These are phyloP conservation scores for Gossypium davidsonii DNA, from an alignment of 441 rosid genomes.

Conservation along the genomic window DNA sequence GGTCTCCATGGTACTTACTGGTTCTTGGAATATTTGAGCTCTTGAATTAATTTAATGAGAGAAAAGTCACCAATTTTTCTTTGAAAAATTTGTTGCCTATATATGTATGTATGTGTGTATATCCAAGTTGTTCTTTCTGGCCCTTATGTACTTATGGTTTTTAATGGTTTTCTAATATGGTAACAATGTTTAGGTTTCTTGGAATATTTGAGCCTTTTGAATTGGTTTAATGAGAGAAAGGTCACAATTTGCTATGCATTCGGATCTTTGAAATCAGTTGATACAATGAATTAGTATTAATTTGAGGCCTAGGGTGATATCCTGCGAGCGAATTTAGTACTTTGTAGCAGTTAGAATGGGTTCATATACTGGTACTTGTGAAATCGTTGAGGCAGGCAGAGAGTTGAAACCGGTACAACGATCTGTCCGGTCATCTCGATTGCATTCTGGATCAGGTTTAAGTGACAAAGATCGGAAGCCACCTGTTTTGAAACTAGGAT, in stretches of 20 bases:
- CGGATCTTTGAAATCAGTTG: background rate
- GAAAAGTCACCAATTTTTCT: background rate
- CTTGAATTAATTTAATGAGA: no score
- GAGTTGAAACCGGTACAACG: slow-evolving; percentile 33
- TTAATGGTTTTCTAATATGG: background rate
- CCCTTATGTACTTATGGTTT: background rate
- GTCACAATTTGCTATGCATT: background rate
- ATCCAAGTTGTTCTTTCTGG: background rate
- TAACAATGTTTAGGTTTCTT: background rate
- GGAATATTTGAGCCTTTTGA: background rate
- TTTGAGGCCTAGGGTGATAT: background rate
- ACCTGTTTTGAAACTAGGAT: slow-evolving; percentile 46
- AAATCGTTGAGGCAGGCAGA: slow-evolving; percentile 71
- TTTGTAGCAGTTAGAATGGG: slow-evolving; percentile 39
- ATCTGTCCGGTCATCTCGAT: slow-evolving; percentile 33
- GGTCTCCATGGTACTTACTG: no score
- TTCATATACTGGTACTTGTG: slow-evolving; percentile 66
- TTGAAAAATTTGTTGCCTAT: background rate
- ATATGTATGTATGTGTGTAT: background rate
- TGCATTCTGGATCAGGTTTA: slow-evolving; percentile 37
- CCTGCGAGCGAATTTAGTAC: slow-evolving; percentile 6
- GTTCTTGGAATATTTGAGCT: no score
- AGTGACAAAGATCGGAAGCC: slow-evolving; percentile 40
- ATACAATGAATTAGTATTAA: slow-evolving; percentile 13
- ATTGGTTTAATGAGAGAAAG: background rate